A percentile compares a stretch with the other conserved stretches of the same genome.
Conservation (phyloP, 495 filamentous ascomycete species). For the Neurospora sp. region DNA sequence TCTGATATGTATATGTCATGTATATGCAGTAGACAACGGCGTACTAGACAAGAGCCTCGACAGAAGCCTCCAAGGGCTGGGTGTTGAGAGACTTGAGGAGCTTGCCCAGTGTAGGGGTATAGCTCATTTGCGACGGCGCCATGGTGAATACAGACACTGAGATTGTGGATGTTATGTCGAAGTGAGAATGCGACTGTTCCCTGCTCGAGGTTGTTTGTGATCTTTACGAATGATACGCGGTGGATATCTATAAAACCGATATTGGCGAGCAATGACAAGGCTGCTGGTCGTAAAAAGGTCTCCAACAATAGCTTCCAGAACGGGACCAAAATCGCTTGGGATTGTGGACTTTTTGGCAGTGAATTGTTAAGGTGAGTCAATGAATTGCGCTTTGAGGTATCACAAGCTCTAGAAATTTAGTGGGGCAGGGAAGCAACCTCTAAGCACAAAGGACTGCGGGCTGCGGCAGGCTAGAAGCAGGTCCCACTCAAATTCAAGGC, state of each 20-base stretch:
- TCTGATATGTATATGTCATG: neutral
- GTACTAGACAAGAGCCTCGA: constrained; percentile 73
- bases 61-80: constrained; percentile 63
- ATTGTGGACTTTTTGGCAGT: neutral
- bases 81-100: constrained; percentile 68
- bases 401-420: neutral
- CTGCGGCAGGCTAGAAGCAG: neutral
- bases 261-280: neutral
- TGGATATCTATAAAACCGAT: neutral
- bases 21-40: constrained; percentile 12
- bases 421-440: neutral
- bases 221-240: neutral
- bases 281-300: neutral
- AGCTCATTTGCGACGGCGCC: constrained; percentile 31
- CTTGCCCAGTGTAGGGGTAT: constrained; percentile 59
- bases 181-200: neutral
- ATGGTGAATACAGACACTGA: constrained; percentile 14
- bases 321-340: neutral
- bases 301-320: neutral
- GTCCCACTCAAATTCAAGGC: neutral
- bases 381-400: neutral
- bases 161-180: neutral
- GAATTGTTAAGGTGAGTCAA: neutral
- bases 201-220: neutral
- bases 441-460: neutral